Percentiles rank a stretch among this genome's conserved stretches.
Evolutionary conservation across 306 rosid genomes (phyloP).

Genomic region (Sindora glabra): DNA sequence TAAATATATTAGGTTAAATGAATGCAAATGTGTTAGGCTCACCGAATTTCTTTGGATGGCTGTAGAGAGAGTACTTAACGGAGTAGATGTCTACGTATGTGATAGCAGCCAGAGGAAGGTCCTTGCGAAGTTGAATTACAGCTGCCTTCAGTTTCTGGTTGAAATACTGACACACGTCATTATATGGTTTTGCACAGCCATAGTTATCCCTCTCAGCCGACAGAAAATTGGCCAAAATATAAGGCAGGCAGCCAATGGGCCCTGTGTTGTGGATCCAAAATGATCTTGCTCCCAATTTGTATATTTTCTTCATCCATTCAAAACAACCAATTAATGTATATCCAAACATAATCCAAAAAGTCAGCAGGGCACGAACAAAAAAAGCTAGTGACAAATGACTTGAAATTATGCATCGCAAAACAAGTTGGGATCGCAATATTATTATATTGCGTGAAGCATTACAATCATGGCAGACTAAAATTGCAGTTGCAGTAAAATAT

Average conservation of each 20-base stretch:
- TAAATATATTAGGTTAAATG: too few species aligned
- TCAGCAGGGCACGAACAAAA: neutral
- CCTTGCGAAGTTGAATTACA: constrained; percentile 23
- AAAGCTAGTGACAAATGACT: too few species aligned
- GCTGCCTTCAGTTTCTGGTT: constrained; percentile 33
- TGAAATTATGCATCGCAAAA: too few species aligned
- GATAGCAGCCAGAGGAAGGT: constrained; percentile 32
- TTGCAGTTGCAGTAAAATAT: too few species aligned
- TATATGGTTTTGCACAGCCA: constrained; percentile 41
- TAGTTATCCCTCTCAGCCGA: constrained; percentile 2
- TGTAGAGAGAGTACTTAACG: constrained; percentile 10
- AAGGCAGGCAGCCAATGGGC: constrained; percentile 7
- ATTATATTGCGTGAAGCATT: too few species aligned
- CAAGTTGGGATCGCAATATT: too few species aligned
- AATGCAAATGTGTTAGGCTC: neutral
- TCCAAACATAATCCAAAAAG: neutral
- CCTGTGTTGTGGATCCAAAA: constrained; percentile 9
- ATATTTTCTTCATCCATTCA: neutral
- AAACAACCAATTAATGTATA: neutral
- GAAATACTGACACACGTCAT: constrained; percentile 35
- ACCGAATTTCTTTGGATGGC: constrained; percentile 23
- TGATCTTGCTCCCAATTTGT: constrained; percentile 1
- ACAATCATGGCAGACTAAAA: too few species aligned
- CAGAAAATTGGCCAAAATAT: neutral
- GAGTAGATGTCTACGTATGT: constrained; percentile 35